Evolutionary conservation across 345 rosid species (phyloP).

Genomic region (Clarkia xantiana): DNA sequence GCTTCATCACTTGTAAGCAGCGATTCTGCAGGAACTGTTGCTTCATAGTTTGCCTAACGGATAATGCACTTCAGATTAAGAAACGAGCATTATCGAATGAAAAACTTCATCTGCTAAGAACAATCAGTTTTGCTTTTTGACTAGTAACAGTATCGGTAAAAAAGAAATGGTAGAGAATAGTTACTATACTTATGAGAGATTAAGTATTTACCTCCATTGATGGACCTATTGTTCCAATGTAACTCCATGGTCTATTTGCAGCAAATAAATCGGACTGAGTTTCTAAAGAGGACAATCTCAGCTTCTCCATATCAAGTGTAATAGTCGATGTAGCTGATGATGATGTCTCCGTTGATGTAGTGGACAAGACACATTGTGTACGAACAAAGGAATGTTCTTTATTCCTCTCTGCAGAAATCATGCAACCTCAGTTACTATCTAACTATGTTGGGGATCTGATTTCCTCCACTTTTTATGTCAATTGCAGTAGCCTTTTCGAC

Average conservation of each 20-base stretch:
- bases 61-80: too few species aligned
- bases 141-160: too few species aligned
- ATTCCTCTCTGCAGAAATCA: constrained; percentile 38
- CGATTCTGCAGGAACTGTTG: constrained; percentile 56
- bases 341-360: constrained; percentile 12
- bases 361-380: constrained; percentile 56
- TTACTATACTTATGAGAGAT: not conserved
- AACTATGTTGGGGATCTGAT: too few species aligned
- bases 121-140: too few species aligned
- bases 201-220: constrained; percentile 46
- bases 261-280: constrained; percentile 32
- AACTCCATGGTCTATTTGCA: constrained; percentile 49
- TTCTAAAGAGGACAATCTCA: constrained; percentile 62
- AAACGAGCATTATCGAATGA: too few species aligned
- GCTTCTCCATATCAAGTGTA: constrained; percentile 57
- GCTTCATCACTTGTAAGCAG: constrained; percentile 76
- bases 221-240: constrained; percentile 30
- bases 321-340: constrained; percentile 21
- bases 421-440: not conserved
- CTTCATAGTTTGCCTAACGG: constrained; percentile 45
- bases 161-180: too few species aligned
- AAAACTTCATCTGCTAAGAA: too few species aligned
- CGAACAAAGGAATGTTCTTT: constrained; percentile 30
- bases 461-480: too few species aligned
- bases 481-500: too few species aligned